Evolutionary conservation across 192 early-diverging fungal genomes (phyloP).

Genomic region (Umbelopsis isabellina): DNA sequence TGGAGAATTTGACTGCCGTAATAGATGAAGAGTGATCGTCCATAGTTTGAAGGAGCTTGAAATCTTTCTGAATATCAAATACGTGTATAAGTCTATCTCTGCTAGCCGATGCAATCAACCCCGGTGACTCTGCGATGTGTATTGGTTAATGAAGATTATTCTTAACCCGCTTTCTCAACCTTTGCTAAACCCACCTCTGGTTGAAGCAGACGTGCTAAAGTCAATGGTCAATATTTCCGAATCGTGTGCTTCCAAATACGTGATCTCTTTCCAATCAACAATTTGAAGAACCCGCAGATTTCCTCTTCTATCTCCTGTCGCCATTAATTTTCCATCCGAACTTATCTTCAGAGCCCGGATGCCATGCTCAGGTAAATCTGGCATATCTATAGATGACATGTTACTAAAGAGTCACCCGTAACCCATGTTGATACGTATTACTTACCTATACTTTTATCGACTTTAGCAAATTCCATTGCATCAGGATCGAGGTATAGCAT

Average conservation of each 20-base stretch:
- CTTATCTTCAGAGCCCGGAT: conserved; percentile 71
- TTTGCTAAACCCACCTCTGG: conserved; percentile 23
- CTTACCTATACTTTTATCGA: conserved; percentile 30
- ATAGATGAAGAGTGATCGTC: conserved; percentile 88
- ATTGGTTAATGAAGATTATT: not conserved
- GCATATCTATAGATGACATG: conserved; percentile 27
- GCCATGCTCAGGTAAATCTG: conserved; percentile 57
- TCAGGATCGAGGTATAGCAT: conserved; percentile 61
- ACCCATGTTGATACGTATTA: not conserved
- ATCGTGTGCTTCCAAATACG: conserved; percentile 76
- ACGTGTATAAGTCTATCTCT: conserved; percentile 79
- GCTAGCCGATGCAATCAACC: conserved; percentile 71
- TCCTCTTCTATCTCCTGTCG: conserved; percentile 74
- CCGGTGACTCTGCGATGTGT: conserved; percentile 36
- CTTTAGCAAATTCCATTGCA: conserved; percentile 41
- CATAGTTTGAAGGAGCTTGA: conserved; percentile 72
- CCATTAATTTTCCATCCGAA: conserved; percentile 64
- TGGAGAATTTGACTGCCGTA: conserved; percentile 70
- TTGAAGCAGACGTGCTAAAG: conserved; percentile 48
- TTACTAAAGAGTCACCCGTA: not conserved
- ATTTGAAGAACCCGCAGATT: conserved; percentile 72
- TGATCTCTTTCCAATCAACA: conserved; percentile 59
- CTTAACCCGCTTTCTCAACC: not conserved
- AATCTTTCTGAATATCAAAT: conserved; percentile 64
- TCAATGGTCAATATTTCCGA: conserved; percentile 80